Evolutionary conservation across 495 filamentous ascomycete genomes (phyloP), one percentile per base, ranked within the genome.

Genomic region (Acidiella bohemica): DNA sequence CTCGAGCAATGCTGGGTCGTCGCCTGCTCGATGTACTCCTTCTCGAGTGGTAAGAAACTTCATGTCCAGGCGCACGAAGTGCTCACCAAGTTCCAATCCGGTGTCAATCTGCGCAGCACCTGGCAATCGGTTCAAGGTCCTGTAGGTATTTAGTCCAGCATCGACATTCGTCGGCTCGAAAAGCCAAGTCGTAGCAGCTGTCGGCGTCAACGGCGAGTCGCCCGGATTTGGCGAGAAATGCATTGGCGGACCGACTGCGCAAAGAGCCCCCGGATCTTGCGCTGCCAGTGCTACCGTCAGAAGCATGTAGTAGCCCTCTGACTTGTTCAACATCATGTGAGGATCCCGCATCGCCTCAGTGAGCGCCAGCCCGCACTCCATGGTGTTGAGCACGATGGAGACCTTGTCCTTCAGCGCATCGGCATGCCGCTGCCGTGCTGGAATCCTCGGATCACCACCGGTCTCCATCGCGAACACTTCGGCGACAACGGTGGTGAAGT

Each of bases 381-480:
- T 42, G 3, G 48, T 46, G 39, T 53, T 54, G 2, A 59, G 48
- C 19, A 51, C 49, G 21, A 59, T 56, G 10, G 49, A 50, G 2
- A 51, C 39, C 28, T 53, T 50, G 36, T 56, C 56, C 29, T 55
- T 53, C 25, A 51, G 47, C 9, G 56, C 56, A 32, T 53, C 51
- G 10, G 55, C 46, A 16, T 34, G 35, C 14, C 53, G 31, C 13
- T 54, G 45, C 21, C 42, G 40, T 28, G 46, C 51, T 2, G 53
- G 46, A 8, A 56, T 52, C 5, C 48, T 24, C 8, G 51, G 51
- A 39, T 56, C 53, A 7, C 56, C 56, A 4, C 53, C 51, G 18
- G 56, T 49, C 25, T 54, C 53, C 56, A 52, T 46, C 5, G 23
- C 32, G 36, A 59, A 56, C 23, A 54, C 50, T n/a, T 54, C 51